Base-by-base conservation (phyloP, 176 grass and related monocot species). In the Musa acuminata region DNA sequence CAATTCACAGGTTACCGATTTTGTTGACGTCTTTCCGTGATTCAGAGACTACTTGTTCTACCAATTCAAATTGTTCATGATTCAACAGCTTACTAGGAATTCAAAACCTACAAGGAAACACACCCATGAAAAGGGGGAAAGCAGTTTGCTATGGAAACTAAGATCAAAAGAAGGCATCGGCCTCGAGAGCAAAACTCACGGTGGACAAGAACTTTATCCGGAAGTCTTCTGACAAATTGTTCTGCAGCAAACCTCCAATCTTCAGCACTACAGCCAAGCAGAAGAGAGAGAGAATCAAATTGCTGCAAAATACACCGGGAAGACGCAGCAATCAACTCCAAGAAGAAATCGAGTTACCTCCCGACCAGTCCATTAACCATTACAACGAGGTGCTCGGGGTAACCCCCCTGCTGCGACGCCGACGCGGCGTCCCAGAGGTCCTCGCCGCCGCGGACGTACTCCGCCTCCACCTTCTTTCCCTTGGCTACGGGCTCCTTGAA, bases 321-420 rank as follows among this genome's bases (percentile, higher is more conserved):
- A 22, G n/a, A 9, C n/a, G 49, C 49, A 24, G 23, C 49, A 53
- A 75, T 1, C 8, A 5, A 64, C 35, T 19, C 52, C 22, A 35
- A 69, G 24, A 68, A 35, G 21, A 69, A 49, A 77, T 59, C 83
- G 68, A 80, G 79, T 82, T 75, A 98, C 95, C 95, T 98, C 71
- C 95, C 95, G 12, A 98, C 90, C 80, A 98, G 87, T 51, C 95
- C 95, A 87, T 98, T 98, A 55, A 98, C 95, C 95, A 98, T 98
- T 55, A 98, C 75, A 52, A 98, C 89, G 51, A 94, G 84, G 74
- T 98, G 90, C 80, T 98, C 90, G 2, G 95, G 90, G 81, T 85
- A 94, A 1, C 69, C 55, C 78, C 90, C 90, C 8, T 80, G 82
- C n/a, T 87, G 80, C 49, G 58, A 82, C 52, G 88, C 88, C 1